phyloP scores from a whole-genome alignment of 306 rosid species.

The Inga oerstediana region DNA sequence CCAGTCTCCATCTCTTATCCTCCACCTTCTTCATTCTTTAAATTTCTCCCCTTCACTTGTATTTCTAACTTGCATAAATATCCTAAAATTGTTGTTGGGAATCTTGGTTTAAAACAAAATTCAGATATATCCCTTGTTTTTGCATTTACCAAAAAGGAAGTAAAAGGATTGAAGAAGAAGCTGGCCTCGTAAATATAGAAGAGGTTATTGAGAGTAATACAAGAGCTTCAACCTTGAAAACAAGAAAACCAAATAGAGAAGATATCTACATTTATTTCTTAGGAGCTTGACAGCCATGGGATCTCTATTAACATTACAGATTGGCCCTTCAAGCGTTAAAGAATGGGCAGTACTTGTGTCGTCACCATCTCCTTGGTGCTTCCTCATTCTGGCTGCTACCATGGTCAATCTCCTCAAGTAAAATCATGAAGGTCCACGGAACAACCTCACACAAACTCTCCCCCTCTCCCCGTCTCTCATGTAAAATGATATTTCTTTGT shows the following conservation, averaged over 20 bases:
- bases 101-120: neutral
- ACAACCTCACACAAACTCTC: constrained; percentile 42
- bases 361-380: constrained; percentile 36
- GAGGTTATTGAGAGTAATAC: constrained; percentile 29
- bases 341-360: constrained; percentile 51
- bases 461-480: constrained; percentile 21
- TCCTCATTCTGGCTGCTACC: constrained; percentile 60
- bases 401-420: constrained; percentile 64
- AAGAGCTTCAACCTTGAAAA: constrained; percentile 34
- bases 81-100: neutral
- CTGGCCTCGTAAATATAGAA: neutral
- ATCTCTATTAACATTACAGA: constrained; percentile 55
- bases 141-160: neutral
- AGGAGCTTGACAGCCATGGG: constrained; percentile 67
- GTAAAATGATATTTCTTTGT: constrained; percentile 51
- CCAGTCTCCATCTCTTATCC: neutral
- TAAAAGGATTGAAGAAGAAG: neutral
- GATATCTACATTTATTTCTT: constrained; percentile 53
- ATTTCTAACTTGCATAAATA: neutral
- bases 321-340: constrained; percentile 79
- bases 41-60: neutral
- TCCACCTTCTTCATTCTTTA: neutral
- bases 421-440: constrained; percentile 69
- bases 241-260: constrained; percentile 35
- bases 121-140: neutral